A percentile compares a stretch with the other conserved stretches of the same genome.
phyloP scores from a whole-genome alignment of 2,329 filamentous ascomycete species.

The Stemphylium lycopersici region DNA sequence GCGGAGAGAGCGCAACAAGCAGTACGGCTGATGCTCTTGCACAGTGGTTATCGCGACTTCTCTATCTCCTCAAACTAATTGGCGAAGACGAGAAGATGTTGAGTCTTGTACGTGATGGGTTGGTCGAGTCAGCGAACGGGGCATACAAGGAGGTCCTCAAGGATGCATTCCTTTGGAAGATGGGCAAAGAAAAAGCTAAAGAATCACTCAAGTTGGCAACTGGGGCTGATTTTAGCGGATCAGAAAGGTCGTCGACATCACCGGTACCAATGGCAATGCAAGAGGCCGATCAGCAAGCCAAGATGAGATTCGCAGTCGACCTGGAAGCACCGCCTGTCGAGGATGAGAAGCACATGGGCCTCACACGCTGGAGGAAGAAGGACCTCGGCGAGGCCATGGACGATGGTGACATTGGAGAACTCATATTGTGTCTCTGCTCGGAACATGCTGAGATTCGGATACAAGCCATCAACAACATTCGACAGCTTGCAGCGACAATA shows the following conservation, averaged over 20 bases:
- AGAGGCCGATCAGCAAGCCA: slow-evolving; percentile 19
- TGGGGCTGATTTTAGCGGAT: slow-evolving; percentile 45
- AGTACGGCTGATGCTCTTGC: slow-evolving; percentile 38
- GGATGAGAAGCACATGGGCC: slow-evolving; percentile 52
- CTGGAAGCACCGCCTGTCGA: slow-evolving; percentile 50
- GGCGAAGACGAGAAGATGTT: slow-evolving; percentile 45
- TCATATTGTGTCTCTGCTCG: slow-evolving; percentile 79
- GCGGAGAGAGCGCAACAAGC: slow-evolving; percentile 32
- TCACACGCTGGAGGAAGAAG: slow-evolving; percentile 73
- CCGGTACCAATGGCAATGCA: slow-evolving; percentile 29
- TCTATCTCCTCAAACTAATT: slow-evolving; percentile 45
- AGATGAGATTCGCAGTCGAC: slow-evolving; percentile 22
- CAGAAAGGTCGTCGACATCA: slow-evolving; percentile 39
- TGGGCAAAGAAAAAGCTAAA: slow-evolving; percentile 46
- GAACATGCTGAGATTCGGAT: slow-evolving; percentile 75
- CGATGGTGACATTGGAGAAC: slow-evolving; percentile 71
- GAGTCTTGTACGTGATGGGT: slow-evolving; percentile 32
- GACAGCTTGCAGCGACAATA: slow-evolving; percentile 64
- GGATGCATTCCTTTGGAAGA: slow-evolving; percentile 47
- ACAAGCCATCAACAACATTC: slow-evolving; percentile 74
- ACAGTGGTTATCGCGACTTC: slow-evolving; percentile 44
- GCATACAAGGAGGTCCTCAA: slow-evolving; percentile 41
- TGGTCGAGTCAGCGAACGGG: slow-evolving; percentile 35
- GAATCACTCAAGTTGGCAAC: slow-evolving; percentile 43
- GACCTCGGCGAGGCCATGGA: slow-evolving; percentile 79